Conservation (phyloP, 768 basidiomycete species). For the Filobasidium floriforme region DNA sequence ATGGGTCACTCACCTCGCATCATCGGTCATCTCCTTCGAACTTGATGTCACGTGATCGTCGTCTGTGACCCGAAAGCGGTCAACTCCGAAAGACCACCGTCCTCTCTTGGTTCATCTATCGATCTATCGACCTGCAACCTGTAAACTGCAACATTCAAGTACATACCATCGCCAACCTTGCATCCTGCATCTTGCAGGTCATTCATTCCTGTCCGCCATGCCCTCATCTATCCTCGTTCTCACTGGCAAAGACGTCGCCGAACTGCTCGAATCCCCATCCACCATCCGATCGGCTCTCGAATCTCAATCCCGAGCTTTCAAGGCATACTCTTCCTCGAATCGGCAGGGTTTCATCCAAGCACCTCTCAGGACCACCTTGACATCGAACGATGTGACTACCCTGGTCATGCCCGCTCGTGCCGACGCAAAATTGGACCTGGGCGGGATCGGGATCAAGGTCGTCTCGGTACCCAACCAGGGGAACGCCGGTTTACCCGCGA, state of each 20-base stretch:
- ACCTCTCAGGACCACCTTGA: conserved; percentile 59
- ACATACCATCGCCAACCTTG: background rate
- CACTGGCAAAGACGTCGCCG: conserved; percentile 55
- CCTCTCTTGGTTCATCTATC: too few relatives aligned
- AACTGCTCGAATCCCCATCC: conserved; percentile 45
- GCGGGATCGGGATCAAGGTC: conserved; percentile 60
- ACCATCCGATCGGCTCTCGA: conserved; percentile 51
- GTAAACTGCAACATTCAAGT: background rate
- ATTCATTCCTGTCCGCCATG: background rate
- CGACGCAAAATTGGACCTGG: background rate
- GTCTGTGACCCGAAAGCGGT: too few relatives aligned
- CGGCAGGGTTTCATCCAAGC: conserved; percentile 36
- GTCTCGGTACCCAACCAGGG: conserved; percentile 60
- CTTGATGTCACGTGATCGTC: too few relatives aligned
- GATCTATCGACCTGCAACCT: too few relatives aligned
- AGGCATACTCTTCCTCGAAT: conserved; percentile 39
- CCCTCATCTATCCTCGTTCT: conserved; percentile 53
- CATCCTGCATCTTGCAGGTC: too few relatives aligned
- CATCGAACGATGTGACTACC: conserved; percentile 54
- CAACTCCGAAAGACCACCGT: too few relatives aligned
- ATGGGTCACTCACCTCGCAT: too few relatives aligned
- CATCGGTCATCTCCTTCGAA: too few relatives aligned
- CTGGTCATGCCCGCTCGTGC: conserved; percentile 80
- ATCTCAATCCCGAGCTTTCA: conserved; percentile 59
- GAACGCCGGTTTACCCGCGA: conserved; percentile 62